Conservation (phyloP, 2,329 filamentous ascomycete genomes). For the Trichoderma lentiforme region DNA sequence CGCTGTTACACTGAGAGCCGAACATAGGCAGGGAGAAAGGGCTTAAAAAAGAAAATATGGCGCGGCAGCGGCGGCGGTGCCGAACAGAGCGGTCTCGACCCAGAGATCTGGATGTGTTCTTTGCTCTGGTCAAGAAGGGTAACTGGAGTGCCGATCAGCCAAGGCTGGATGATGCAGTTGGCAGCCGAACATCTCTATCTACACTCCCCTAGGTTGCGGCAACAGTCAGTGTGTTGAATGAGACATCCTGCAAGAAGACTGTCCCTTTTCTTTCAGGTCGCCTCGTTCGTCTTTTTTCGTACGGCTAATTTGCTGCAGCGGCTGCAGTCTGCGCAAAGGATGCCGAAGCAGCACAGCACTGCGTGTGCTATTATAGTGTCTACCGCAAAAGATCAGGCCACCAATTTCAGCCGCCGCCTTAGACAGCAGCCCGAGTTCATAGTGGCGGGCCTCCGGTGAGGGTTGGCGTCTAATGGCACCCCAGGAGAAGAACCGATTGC, state of each 20-base stretch:
- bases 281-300: neutral
- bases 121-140: conserved; percentile 9
- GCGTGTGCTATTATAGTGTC: neutral
- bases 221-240: neutral
- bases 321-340: neutral
- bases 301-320: neutral
- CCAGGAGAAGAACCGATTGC: neutral
- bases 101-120: conserved; percentile 11
- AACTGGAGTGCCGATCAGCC: conserved; percentile 11
- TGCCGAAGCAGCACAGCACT: neutral
- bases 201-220: neutral
- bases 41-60: conserved; percentile 7
- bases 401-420: neutral
- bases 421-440: neutral
- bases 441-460: neutral
- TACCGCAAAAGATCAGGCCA: neutral
- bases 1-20: conserved; percentile 9
- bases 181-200: neutral
- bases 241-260: neutral
- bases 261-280: neutral
- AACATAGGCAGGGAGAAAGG: conserved; percentile 9
- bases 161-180: neutral
- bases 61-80: conserved; percentile 17
- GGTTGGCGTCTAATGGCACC: neutral
- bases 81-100: conserved; percentile 18